Conservation (phyloP, 495 filamentous ascomycete genomes). For the Neurospora africana region DNA sequence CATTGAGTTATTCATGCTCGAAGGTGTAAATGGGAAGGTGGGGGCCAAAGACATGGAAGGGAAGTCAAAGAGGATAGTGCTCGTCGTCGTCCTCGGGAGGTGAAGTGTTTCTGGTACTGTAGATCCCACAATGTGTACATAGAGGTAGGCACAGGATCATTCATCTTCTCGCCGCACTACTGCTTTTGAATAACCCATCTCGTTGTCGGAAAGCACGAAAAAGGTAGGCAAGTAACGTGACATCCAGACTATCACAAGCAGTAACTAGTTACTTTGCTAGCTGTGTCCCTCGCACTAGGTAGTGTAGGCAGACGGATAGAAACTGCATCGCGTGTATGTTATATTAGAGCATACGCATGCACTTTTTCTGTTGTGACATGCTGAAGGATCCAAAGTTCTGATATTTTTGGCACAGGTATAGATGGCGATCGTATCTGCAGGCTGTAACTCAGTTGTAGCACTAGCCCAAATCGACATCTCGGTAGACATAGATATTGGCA, state of each 20-base stretch:
- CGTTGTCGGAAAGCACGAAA: background rate
- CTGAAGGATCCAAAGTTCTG: background rate
- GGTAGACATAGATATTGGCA: background rate
- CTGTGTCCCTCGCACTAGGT: background rate
- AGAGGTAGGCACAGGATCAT: background rate
- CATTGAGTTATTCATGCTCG: background rate
- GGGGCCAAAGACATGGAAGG: background rate
- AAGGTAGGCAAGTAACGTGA: background rate
- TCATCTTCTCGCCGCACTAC: background rate
- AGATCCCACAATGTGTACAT: too few species aligned
- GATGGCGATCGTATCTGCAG: background rate
- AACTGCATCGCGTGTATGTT: background rate
- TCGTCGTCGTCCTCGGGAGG: too few species aligned
- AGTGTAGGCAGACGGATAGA: background rate
- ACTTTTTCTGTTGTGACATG: background rate
- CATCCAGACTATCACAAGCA: background rate
- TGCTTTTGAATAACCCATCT: background rate
- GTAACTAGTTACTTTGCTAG: background rate
- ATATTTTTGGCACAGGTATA: background rate
- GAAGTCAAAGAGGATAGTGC: background rate
- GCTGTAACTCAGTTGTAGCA: background rate
- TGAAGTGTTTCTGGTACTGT: too few species aligned
- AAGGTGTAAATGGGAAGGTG: background rate
- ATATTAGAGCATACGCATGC: background rate
- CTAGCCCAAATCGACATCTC: background rate